Base-by-base conservation (phyloP, 2,329 filamentous ascomycete genomes). In the Byssoonygena ceratinophila region DNA sequence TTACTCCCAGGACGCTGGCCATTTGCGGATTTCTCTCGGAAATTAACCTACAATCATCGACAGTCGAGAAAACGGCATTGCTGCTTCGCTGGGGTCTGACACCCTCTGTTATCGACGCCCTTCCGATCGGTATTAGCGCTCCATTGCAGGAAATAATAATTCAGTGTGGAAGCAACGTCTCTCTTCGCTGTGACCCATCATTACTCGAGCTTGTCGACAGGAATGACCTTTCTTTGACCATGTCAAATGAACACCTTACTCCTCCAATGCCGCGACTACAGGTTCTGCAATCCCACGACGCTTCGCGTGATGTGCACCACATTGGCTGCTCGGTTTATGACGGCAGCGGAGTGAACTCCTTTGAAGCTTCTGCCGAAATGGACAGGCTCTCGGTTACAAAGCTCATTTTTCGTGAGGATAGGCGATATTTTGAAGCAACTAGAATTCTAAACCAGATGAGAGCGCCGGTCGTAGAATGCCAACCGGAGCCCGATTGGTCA, bases 331-430 rank as follows among this genome's bases (percentile, higher is more conserved):
- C 71, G 22, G 68, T 74, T 2, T 61, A 74, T 27, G 75, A 78
- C 39, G 67, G 68, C 12, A 75, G 76, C 57, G 59, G 65, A 7
- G 68, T 73, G 41, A 77, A 79, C 41, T 77, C 81, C 0, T 81
- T 84, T 51, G 85, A 92, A 58, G 87, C 87, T 44, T 84, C 85
- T 4, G 85, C 88, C 52, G 90, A 92, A 64, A 84, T 84, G 29
- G 87, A 95, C 63, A 81, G 89, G 25, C 83, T 91, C 66, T 78
- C 83, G 8, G 82, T 97, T 6, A 94, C 92, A 27, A 82, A 83
- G 48, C 75, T 92, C 7, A 83, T 98, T 25, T 98, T 97, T 76
- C 84, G 83, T 55, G 89, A 97, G 59, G 92, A 98, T 63, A 82
- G 89, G 55, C 83, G 92, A 32, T 83, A 94, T 52, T 83, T 88